Evolutionary conservation across 2,329 filamentous ascomycete species (phyloP).

Genomic region (Dothidotthia symphoricarpi): DNA sequence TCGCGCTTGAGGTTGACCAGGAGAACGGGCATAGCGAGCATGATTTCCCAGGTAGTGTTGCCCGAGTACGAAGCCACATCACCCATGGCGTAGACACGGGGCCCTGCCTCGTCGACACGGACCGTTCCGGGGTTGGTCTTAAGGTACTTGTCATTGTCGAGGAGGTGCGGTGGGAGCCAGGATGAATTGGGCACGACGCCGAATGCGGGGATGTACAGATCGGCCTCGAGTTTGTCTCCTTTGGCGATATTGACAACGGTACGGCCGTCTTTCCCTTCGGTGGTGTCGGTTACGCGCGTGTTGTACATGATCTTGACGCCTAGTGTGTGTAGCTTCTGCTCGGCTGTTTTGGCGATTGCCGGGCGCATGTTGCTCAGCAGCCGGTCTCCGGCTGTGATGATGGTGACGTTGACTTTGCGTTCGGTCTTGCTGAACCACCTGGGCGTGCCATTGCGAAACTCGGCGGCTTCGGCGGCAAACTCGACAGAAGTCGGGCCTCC

Average conservation of each 20-base stretch:
- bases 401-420: slow-evolving; percentile 44
- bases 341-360: slow-evolving; percentile 44
- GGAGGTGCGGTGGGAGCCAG: slow-evolving; percentile 51
- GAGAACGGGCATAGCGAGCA: slow-evolving; percentile 42
- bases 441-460: slow-evolving; percentile 43
- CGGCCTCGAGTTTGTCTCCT: slow-evolving; percentile 49
- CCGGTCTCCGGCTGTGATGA: slow-evolving; percentile 44
- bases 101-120: slow-evolving; percentile 47
- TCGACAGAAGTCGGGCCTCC: slow-evolving; percentile 53
- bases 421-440: slow-evolving; percentile 36
- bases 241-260: slow-evolving; percentile 42
- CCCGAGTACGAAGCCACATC: slow-evolving; percentile 47
- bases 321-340: slow-evolving; percentile 47
- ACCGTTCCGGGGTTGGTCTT: slow-evolving; percentile 48
- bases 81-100: slow-evolving; percentile 51
- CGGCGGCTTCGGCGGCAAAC: slow-evolving; percentile 50
- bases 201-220: slow-evolving; percentile 55
- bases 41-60: slow-evolving; percentile 46
- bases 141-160: slow-evolving; percentile 51
- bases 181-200: slow-evolving; percentile 54
- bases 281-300: slow-evolving; percentile 31
- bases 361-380: slow-evolving; percentile 46
- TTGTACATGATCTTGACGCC: slow-evolving; percentile 49
- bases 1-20: slow-evolving; percentile 50
- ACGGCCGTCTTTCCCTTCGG: slow-evolving; percentile 37